Percentiles rank a stretch among this genome's conserved stretches.
Conservation (phyloP, 352 stramenopile genomes). For the Phytophthora parvispora region DNA sequence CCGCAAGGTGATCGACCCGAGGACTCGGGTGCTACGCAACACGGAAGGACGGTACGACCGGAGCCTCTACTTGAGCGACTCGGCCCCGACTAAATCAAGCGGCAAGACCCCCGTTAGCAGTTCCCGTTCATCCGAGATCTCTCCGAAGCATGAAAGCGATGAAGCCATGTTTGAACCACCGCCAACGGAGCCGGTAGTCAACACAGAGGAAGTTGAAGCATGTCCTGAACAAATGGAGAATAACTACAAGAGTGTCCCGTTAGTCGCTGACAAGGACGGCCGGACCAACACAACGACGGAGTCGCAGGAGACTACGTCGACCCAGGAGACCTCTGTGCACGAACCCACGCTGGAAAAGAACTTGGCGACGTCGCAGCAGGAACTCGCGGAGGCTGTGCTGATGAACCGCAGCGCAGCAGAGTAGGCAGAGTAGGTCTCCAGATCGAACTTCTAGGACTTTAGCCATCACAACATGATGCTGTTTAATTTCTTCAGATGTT, state of each 20-base stretch:
- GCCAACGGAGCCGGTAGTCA: not conserved
- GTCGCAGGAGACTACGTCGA: not conserved
- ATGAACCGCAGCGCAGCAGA: not conserved
- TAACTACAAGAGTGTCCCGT: not conserved
- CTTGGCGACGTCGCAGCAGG: not conserved
- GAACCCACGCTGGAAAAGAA: not conserved
- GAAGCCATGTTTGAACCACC: not conserved
- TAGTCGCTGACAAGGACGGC: not conserved
- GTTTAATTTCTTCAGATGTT: not conserved
- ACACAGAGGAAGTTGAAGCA: not conserved
- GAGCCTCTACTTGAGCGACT: conserved; percentile 25
- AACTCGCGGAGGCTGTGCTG: not conserved
- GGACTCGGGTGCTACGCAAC: conserved; percentile 17
- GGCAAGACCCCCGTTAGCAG: not conserved
- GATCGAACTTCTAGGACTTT: not conserved
- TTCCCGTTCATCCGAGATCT: not conserved
- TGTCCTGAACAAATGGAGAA: conserved; percentile 11
- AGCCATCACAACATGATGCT: not conserved
- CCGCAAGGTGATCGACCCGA: conserved; percentile 25
- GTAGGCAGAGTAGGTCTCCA: not conserved
- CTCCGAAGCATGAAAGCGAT: not conserved
- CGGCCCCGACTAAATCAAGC: not conserved
- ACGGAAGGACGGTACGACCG: conserved; percentile 20
- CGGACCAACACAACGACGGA: not conserved
- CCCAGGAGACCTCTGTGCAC: not conserved